phyloP scores from a whole-genome alignment of 495 filamentous ascomycete genomes.

The Lasiosphaeris hirsuta region DNA sequence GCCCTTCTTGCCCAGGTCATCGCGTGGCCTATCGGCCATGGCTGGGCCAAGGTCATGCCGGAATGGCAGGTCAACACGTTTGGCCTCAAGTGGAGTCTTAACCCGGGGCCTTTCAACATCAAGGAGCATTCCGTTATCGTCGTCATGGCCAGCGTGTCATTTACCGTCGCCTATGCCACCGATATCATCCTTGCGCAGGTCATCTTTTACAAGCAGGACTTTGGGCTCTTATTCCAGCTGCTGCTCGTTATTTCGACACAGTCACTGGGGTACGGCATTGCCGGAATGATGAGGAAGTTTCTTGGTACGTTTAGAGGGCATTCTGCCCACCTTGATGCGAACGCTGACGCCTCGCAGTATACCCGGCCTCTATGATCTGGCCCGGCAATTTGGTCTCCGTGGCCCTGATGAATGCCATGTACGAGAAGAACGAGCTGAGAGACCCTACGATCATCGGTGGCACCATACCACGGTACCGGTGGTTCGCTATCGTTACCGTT shows the following conservation, averaged over 20 bases:
- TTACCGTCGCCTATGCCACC: conserved; percentile 64
- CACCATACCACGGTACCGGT: conserved; percentile 55
- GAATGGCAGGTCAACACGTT: conserved; percentile 50
- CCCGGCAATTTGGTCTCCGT: conserved; percentile 62
- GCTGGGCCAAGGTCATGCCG: conserved; percentile 48
- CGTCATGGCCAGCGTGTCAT: conserved; percentile 63
- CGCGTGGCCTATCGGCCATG: conserved; percentile 66
- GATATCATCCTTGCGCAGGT: conserved; percentile 64
- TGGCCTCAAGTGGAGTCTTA: conserved; percentile 55
- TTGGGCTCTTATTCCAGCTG: conserved; percentile 66
- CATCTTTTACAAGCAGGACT: conserved; percentile 65
- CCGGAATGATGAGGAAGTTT: conserved; percentile 58
- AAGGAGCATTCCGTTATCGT: conserved; percentile 78
- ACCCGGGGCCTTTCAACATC: conserved; percentile 74
- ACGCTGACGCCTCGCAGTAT: conserved; percentile 32
- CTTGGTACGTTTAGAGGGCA: conserved; percentile 30
- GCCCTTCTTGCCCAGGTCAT: conserved; percentile 67
- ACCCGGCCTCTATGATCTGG: conserved; percentile 75
- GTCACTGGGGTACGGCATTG: conserved; percentile 69
- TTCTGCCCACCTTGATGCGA: background rate
- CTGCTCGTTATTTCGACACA: conserved; percentile 68
- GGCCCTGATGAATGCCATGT: conserved; percentile 66
- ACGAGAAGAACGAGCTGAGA: conserved; percentile 51
- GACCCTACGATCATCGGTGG: conserved; percentile 52
- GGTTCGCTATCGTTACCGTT: conserved; percentile 53